Evolutionary conservation across 208 protist species (phyloP).

Genomic region (Herpetomonas samuelpessoai): DNA sequence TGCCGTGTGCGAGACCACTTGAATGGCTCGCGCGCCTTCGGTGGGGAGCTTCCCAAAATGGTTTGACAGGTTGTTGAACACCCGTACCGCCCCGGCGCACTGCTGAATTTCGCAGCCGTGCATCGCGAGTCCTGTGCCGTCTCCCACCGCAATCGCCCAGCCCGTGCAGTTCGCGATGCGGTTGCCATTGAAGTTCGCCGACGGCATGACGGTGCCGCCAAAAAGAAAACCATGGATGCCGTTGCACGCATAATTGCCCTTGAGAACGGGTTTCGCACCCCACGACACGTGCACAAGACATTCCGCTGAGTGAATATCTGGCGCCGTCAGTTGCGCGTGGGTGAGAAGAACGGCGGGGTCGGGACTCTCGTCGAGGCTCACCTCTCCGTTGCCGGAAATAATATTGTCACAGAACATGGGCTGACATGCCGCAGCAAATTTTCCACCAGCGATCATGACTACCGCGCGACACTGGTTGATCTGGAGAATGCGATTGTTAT

Average conservation of each 20-base stretch:
- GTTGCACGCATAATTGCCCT: constrained; percentile 34
- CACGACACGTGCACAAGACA: constrained; percentile 26
- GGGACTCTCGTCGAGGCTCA: constrained; percentile 6
- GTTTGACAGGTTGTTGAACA: constrained; percentile 4
- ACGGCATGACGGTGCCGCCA: constrained; percentile 15
- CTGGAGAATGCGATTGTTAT: constrained; percentile 35
- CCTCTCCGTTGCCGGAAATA: constrained; percentile 25
- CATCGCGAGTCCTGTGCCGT: constrained; percentile 10
- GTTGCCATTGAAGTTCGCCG: constrained; percentile 26
- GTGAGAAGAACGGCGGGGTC: constrained; percentile 20
- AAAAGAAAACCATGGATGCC: constrained; percentile 39
- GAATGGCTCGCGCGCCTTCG: neutral
- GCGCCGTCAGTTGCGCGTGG: constrained; percentile 11
- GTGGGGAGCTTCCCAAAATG: neutral
- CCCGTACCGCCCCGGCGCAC: constrained; percentile 32
- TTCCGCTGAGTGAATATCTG: constrained; percentile 4
- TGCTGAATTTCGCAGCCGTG: constrained; percentile 23
- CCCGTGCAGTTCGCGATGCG: constrained; percentile 27
- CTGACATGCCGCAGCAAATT: constrained; percentile 8
- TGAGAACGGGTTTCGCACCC: constrained; percentile 20
- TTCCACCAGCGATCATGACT: constrained; percentile 27
- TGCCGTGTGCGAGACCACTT: neutral
- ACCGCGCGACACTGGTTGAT: constrained; percentile 14
- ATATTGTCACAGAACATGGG: constrained; percentile 40
- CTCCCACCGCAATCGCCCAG: constrained; percentile 24